These are phyloP conservation scores for Globisporangium radiosum DNA, from an alignment of 352 stramenopile species.

Conservation along the genomic window DNA sequence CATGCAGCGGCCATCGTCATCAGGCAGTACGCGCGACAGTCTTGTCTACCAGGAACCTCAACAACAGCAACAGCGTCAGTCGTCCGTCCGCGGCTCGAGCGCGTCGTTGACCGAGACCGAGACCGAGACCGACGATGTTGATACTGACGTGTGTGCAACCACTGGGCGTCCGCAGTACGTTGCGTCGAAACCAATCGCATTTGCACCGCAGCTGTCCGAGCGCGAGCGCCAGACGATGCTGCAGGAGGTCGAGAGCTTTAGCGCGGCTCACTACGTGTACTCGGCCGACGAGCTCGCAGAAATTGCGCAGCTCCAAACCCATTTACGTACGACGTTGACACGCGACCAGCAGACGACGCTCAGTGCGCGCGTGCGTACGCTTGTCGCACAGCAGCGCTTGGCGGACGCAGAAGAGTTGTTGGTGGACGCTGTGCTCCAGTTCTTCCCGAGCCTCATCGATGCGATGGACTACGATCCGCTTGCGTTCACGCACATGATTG, in stretches of 20 bases:
- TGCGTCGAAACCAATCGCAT: slow-evolving; percentile 27
- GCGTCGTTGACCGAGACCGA: slow-evolving; percentile 5
- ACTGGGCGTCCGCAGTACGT: slow-evolving; percentile 13
- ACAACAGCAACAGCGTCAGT: slow-evolving; percentile 1
- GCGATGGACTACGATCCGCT: slow-evolving; percentile 77
- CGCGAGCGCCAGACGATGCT: slow-evolving; percentile 54
- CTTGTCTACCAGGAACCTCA: background rate
- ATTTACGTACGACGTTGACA: slow-evolving; percentile 28
- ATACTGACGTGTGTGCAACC: background rate
- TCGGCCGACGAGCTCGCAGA: slow-evolving; percentile 65
- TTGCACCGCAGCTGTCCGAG: slow-evolving; percentile 39
- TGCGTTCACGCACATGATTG: slow-evolving; percentile 66
- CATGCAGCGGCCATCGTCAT: background rate
- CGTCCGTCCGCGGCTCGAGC: slow-evolving; percentile 2
- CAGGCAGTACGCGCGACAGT: background rate
- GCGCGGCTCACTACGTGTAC: slow-evolving; percentile 67
- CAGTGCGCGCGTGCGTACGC: slow-evolving; percentile 18
- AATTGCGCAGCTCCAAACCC: slow-evolving; percentile 45
- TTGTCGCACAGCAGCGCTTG: slow-evolving; percentile 30
- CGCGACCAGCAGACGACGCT: slow-evolving; percentile 8
- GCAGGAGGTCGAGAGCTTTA: slow-evolving; percentile 58
- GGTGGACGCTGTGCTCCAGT: slow-evolving; percentile 47
- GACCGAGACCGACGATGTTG: slow-evolving; percentile 4
- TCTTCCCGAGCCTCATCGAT: slow-evolving; percentile 65
- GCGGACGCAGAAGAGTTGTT: slow-evolving; percentile 55